These are phyloP conservation scores for Magnusiomyces tetraspermus DNA, from an alignment of 1,139 yeast genomes.

Conservation along the genomic window DNA sequence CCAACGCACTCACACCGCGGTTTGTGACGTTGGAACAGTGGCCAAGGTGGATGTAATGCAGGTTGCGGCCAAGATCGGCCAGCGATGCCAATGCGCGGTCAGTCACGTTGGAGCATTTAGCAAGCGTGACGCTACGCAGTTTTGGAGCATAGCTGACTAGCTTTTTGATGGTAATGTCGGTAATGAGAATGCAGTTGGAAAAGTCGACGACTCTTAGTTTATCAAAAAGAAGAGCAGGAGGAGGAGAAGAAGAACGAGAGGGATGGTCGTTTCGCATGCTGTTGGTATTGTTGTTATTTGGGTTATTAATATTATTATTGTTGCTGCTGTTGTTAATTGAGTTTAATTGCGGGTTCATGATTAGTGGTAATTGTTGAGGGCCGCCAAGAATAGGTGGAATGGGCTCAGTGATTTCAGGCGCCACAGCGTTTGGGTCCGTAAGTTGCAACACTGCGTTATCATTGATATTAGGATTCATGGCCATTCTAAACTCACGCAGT, in stretches of 20 bases:
- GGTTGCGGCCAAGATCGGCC: conserved; percentile 63
- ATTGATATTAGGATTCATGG: conserved; percentile 61
- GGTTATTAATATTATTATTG: no score
- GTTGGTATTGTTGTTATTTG: no score
- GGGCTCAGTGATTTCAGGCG: not conserved
- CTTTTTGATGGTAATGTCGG: conserved; percentile 69
- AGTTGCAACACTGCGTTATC: conserved; percentile 41
- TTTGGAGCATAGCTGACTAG: conserved; percentile 74
- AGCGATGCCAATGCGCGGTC: conserved; percentile 71
- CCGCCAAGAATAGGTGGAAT: not conserved
- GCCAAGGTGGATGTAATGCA: conserved; percentile 87
- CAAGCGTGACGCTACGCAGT: conserved; percentile 75
- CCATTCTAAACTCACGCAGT: conserved; percentile 73
- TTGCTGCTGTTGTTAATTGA: not conserved
- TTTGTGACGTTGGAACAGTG: conserved; percentile 91
- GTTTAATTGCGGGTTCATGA: not conserved
- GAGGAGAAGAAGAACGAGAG: conserved; percentile 4
- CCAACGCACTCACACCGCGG: conserved; percentile 67
- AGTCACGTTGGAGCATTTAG: conserved; percentile 81
- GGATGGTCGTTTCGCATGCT: no score
- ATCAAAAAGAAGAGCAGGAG: conserved; percentile 33
- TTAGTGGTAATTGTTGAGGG: not conserved
- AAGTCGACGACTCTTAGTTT: conserved; percentile 71
- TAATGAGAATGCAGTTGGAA: conserved; percentile 72
- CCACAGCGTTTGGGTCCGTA: conserved; percentile 8